These are phyloP conservation scores for Clarireedia monteithiana DNA, from an alignment of 2,329 filamentous ascomycete species.

Conservation along the genomic window DNA sequence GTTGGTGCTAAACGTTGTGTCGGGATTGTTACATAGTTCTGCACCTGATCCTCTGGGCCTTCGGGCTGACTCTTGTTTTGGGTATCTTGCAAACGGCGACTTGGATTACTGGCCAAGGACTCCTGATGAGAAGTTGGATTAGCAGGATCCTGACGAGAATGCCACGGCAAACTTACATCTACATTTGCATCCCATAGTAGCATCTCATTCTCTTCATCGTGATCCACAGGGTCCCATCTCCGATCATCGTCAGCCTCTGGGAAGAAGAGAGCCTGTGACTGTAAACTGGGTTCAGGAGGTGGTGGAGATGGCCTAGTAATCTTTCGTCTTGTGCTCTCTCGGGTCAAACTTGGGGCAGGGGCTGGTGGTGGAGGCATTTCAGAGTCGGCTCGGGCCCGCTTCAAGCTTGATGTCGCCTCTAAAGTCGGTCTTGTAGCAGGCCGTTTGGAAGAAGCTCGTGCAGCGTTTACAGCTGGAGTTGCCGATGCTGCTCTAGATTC, in stretches of 20 bases:
- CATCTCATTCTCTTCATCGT: constrained; percentile 57
- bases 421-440: constrained; percentile 23
- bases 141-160: constrained; percentile 16
- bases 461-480: constrained; percentile 20
- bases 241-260: constrained; percentile 56
- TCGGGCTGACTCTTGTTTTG: constrained; percentile 13
- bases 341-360: constrained; percentile 14
- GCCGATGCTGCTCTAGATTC: constrained; percentile 37
- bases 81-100: constrained; percentile 13
- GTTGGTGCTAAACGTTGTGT: constrained; percentile 55
- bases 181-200: constrained; percentile 68
- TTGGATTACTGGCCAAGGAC: constrained; percentile 21
- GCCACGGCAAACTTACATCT: constrained; percentile 38
- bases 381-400: constrained; percentile 14
- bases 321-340: constrained; percentile 27
- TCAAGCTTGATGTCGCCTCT: constrained; percentile 23
- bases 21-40: constrained; percentile 9
- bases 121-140: constrained; percentile 24
- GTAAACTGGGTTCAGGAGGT: constrained; percentile 47
- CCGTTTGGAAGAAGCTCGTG: constrained; percentile 22
- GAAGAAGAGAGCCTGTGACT: constrained; percentile 66
- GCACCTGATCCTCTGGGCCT: not conserved
- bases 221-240: constrained; percentile 64
- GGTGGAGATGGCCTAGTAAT: constrained; percentile 42
- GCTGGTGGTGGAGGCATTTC: constrained; percentile 24